phyloP scores from a whole-genome alignment of 2,329 filamentous ascomycete genomes.

The Trichoderma oligosporum region DNA sequence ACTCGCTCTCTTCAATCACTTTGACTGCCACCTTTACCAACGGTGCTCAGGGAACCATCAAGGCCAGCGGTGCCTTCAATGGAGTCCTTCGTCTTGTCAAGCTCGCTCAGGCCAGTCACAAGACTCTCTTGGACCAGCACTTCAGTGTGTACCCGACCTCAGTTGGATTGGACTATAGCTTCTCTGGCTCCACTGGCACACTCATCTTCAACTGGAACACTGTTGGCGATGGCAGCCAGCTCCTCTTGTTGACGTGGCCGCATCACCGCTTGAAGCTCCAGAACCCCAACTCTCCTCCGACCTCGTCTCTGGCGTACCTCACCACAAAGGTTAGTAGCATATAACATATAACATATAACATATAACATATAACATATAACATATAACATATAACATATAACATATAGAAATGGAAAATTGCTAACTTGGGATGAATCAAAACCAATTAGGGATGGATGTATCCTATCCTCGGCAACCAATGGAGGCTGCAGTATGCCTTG shows the following conservation, averaged over 20 bases:
- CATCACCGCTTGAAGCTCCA: constrained; percentile 26
- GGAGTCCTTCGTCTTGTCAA: constrained; percentile 26
- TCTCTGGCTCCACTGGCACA: constrained; percentile 22
- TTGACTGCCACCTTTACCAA: constrained; percentile 23
- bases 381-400: too few species aligned
- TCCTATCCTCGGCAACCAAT: constrained; percentile 24
- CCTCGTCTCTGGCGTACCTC: constrained; percentile 23
- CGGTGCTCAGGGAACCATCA: constrained; percentile 21
- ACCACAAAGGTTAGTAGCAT: constrained; percentile 26
- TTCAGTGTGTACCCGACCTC: constrained; percentile 24
- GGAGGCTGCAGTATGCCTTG: constrained; percentile 25
- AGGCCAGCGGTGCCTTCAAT: constrained; percentile 20
- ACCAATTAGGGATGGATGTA: constrained; percentile 26
- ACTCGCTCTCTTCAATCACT: constrained; percentile 24
- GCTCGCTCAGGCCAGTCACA: constrained; percentile 23
- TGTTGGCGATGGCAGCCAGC: constrained; percentile 21
- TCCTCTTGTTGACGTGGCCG: constrained; percentile 27
- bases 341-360: too few species aligned
- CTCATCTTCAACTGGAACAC: constrained; percentile 26
- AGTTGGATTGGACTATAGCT: constrained; percentile 23
- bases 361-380: too few species aligned
- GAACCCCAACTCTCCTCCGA: constrained; percentile 23
- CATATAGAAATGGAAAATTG: too few species aligned
- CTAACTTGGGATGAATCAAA: too few species aligned
- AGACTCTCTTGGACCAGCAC: constrained; percentile 25